Base-by-base conservation (phyloP, 345 rosid species). In the Draba incana region DNA sequence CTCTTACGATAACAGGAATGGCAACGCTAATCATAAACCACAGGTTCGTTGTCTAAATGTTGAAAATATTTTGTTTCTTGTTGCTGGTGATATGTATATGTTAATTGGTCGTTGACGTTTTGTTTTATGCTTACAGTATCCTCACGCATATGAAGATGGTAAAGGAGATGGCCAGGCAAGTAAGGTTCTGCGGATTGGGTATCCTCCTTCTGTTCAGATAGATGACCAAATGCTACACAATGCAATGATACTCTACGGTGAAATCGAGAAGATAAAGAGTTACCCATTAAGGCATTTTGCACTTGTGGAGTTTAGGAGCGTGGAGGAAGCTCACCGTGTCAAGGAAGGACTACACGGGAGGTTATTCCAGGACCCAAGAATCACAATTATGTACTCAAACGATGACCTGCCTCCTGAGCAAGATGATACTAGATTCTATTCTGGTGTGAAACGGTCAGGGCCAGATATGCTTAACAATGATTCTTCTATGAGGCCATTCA, bases 181-280 rank as follows among this genome's bases (percentile, higher is more conserved):
- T 81, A 89, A 92, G 11, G 80, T 89, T 67, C 74, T 95, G 73
- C 86, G 96, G 96, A 75, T 95, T 72, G 99, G 98, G 1, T 95
- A 89, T 78, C 99, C 99, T 62, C 94, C 99, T 71, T 81, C 96
- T 57, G 81, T 86, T 70, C 93, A 80, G 77, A 85, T 94, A 28
- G 97, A 92, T 75, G 96, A 95, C 68, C 92, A 86, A 71, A 88
- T 85, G 97, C 89, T 95, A 62, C 99, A 95, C 75, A 95, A 95
- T 83, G 92, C 96, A 25, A 86, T 95, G 97, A 95, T 95, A 75
- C 84, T 95, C 45, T 95, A 84, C 79, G 99, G 99, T 24, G 99
- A 95, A 88, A 95, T 95, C 70, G 98, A 92, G 84, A 83, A 84
- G 66, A 88, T 78, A 25, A 91, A 82, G 68, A 86, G 96, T 62